Conservation (phyloP, 2,329 filamentous ascomycete genomes). For the Penicillium sclerotigenum region DNA sequence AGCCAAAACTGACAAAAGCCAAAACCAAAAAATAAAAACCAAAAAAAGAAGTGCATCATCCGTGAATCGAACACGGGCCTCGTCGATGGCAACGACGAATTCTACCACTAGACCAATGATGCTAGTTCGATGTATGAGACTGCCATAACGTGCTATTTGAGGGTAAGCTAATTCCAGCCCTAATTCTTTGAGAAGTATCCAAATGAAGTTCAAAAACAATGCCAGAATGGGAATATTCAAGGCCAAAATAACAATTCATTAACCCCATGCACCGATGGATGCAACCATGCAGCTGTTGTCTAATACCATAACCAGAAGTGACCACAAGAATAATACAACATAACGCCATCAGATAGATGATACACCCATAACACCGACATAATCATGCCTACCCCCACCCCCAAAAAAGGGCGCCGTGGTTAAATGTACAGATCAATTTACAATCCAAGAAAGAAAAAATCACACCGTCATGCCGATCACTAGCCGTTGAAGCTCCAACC, state of each 20-base stretch:
- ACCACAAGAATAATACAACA: slow-evolving; percentile 10
- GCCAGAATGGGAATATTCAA: not conserved
- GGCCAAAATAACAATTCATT: slow-evolving; percentile 11
- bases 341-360: slow-evolving; percentile 13
- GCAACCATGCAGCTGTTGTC: slow-evolving; percentile 13
- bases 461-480: not conserved
- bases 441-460: slow-evolving; percentile 1
- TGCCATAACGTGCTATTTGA: accelerated
- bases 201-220: not conserved
- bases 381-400: not conserved
- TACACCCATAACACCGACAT: slow-evolving; percentile 12
- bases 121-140: slow-evolving; percentile 22
- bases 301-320: slow-evolving; percentile 7
- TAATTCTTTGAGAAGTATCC: too few relatives aligned
- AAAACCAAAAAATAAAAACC: not conserved
- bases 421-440: slow-evolving; percentile 6
- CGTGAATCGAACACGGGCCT: slow-evolving; percentile 49
- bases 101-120: slow-evolving; percentile 48
- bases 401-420: slow-evolving; percentile 5
- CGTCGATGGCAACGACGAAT: slow-evolving; percentile 48
- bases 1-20: not conserved
- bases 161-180: accelerated
- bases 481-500: slow-evolving; percentile 67
- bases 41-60: slow-evolving; percentile 31
- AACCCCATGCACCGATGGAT: slow-evolving; percentile 16